Evolutionary conservation across 768 basidiomycete genomes (phyloP), one percentile per base, ranked within the genome.

Genomic region (Calocybe gangraenosa): DNA sequence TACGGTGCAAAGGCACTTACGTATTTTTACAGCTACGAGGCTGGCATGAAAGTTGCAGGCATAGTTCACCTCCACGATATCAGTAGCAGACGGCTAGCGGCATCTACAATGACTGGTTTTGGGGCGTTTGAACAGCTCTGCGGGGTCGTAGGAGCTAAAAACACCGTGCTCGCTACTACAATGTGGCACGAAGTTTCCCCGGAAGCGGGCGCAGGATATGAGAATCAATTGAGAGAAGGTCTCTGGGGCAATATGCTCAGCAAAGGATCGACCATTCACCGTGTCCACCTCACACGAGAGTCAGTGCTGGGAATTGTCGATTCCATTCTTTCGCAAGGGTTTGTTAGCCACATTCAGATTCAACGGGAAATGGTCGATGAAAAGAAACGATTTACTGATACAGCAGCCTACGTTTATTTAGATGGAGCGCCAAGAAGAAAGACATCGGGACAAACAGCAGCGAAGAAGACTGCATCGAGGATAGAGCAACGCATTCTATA

Each of bases 31-130:
- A n/a, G 58, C n/a, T 59, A 61, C 31, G n/a, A 48, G 13, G 18
- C 37, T 6, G 39, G 40, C 15, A 48, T 61, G 42, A 48, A 49
- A 41, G 62, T 71, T 19, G 59, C 61, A 2, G 70, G 70, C 13
- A 58, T 71, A 54, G 61, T 70, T 34, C 69, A 71, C 53, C 67
- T 70, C 56, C 67, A 71, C 47, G 66, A 69, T 9, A 71, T 71
- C 48, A 47, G 53, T 10, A 67, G 71, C 35, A 48, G 60, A 47
- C 51, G 64, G 22, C 61, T 71, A 58, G 63, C 63, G 33, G 68
- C 67, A 18, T 61, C 62, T 1, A 63, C 64, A 25, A 59, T 55
- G 30, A 65, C 63, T 44, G 74, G 72, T 56, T 69, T 73, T 40
- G 60, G 58, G 25, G 64, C 74, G 58, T 74, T 75, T 57, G 60